A percentile compares a stretch with the other conserved stretches of the same genome.
phyloP scores from a whole-genome alignment of 2,329 filamentous ascomycete genomes.

The Alternaria arborescens region DNA sequence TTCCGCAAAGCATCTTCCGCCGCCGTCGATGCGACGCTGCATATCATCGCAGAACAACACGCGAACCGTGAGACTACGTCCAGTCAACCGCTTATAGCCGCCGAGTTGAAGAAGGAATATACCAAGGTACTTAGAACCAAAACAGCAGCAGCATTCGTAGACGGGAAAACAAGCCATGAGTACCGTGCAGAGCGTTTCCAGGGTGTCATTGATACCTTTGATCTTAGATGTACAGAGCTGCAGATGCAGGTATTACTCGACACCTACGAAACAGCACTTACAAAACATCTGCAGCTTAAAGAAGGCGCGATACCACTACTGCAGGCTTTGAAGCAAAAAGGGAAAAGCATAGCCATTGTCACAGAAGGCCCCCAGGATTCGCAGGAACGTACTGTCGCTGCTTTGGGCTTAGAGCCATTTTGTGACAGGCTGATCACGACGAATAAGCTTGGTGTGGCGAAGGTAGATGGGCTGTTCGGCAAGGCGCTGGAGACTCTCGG shows the following conservation, averaged over 20 bases:
- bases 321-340: constrained; percentile 14
- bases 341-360: constrained; percentile 55
- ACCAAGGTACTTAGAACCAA: constrained; percentile 43
- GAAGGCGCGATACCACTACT: neutral
- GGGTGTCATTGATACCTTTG: neutral
- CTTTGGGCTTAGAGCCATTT: constrained; percentile 41
- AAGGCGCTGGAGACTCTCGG: constrained; percentile 20
- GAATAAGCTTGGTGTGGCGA: constrained; percentile 43
- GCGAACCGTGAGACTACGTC: neutral
- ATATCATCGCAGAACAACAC: constrained; percentile 31
- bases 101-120: constrained; percentile 41
- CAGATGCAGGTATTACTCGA: neutral
- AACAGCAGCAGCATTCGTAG: constrained; percentile 55
- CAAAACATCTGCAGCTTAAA: neutral
- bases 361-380: constrained; percentile 60
- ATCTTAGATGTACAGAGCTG: neutral
- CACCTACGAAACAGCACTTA: neutral
- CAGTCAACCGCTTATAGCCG: neutral
- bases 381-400: constrained; percentile 55
- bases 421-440: constrained; percentile 48
- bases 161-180: constrained; percentile 56
- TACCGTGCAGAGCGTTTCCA: constrained; percentile 55
- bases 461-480: constrained; percentile 30
- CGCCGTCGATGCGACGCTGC: constrained; percentile 49
- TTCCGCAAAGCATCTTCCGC: constrained; percentile 54